phyloP scores from a whole-genome alignment of 495 filamentous ascomycete genomes.

The Aspergillus coremiiformis region DNA sequence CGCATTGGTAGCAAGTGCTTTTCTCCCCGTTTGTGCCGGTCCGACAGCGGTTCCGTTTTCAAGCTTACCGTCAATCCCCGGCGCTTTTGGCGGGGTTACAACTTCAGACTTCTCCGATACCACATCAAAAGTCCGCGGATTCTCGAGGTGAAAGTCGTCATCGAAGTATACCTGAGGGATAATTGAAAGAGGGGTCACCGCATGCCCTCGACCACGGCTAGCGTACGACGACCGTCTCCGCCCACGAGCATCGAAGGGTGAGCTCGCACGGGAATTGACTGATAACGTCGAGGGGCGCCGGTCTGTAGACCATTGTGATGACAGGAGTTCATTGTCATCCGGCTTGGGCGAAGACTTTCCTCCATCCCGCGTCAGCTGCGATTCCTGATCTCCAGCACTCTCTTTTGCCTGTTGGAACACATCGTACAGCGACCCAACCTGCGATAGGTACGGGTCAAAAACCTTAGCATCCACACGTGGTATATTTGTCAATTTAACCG shows the following conservation, averaged over 20 bases:
- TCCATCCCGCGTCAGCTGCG: slow-evolving; percentile 22
- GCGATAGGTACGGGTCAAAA: slow-evolving; percentile 76
- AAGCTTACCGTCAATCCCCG: slow-evolving; percentile 44
- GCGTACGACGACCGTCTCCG: slow-evolving; percentile 26
- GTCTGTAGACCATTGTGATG: slow-evolving; percentile 30
- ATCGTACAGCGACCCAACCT: slow-evolving; percentile 76
- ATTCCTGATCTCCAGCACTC: slow-evolving; percentile 49
- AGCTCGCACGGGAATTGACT: slow-evolving; percentile 30
- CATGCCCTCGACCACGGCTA: slow-evolving; percentile 42
- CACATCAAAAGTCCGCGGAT: slow-evolving; percentile 92
- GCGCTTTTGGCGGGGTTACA: slow-evolving; percentile 56
- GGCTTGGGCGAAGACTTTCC: slow-evolving; percentile 25
- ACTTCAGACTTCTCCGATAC: slow-evolving; percentile 95
- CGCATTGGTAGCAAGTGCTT: slow-evolving; percentile 90
- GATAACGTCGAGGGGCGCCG: slow-evolving; percentile 35
- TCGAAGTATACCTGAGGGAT: slow-evolving; percentile 94
- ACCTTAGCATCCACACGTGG: slow-evolving; percentile 68
- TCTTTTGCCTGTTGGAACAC: slow-evolving; percentile 72
- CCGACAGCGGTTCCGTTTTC: slow-evolving; percentile 56
- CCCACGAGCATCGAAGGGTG: slow-evolving; percentile 33
- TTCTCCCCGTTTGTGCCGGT: slow-evolving; percentile 52
- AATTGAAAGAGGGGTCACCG: slow-evolving; percentile 78
- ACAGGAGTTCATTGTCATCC: slow-evolving; percentile 32
- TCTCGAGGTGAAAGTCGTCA: slow-evolving; percentile 90
- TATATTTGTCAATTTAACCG: slow-evolving; percentile 87